phyloP scores from a whole-genome alignment of 139 green algal species.

The Gonium pectorale region DNA sequence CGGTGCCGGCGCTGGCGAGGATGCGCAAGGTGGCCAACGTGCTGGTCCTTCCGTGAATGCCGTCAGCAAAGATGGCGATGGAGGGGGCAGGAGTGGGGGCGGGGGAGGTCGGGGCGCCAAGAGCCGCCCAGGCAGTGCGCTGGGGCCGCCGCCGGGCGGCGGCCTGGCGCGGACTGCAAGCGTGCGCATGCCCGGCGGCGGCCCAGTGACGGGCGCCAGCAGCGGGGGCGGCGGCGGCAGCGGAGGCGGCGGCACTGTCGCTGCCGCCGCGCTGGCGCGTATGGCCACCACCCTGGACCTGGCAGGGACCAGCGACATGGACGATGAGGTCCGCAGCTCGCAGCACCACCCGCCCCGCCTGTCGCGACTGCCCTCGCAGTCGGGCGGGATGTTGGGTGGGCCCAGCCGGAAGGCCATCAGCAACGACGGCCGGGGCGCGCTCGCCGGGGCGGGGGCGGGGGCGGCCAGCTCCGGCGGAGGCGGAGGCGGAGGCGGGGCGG shows the following conservation, averaged over 20 bases:
- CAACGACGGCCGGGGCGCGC: too few species aligned
- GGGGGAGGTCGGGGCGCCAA: neutral
- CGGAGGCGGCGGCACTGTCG: neutral
- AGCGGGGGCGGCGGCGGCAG: neutral
- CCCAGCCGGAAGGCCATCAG: too few species aligned
- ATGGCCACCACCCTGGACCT: too few species aligned
- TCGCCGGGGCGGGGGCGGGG: neutral
- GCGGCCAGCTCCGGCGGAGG: neutral
- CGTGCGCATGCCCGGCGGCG: too few species aligned
- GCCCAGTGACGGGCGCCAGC: neutral
- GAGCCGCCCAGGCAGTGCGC: constrained; percentile 6
- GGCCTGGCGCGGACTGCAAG: too few species aligned
- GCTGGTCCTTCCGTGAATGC: constrained; percentile 25
- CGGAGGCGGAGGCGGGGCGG: neutral
- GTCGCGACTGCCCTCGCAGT: too few species aligned
- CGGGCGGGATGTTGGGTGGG: too few species aligned
- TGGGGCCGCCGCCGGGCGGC: neutral
- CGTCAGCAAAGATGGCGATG: neutral
- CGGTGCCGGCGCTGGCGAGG: constrained; percentile 23
- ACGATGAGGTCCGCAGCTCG: too few species aligned
- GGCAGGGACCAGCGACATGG: too few species aligned
- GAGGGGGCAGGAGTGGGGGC: neutral
- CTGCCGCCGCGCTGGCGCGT: neutral
- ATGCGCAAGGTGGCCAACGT: constrained; percentile 29
- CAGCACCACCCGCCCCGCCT: too few species aligned